Percentiles rank a stretch among this genome's conserved stretches.
Evolutionary conservation across 441 rosid species (phyloP).

Genomic region (Euphorbia corollata): DNA sequence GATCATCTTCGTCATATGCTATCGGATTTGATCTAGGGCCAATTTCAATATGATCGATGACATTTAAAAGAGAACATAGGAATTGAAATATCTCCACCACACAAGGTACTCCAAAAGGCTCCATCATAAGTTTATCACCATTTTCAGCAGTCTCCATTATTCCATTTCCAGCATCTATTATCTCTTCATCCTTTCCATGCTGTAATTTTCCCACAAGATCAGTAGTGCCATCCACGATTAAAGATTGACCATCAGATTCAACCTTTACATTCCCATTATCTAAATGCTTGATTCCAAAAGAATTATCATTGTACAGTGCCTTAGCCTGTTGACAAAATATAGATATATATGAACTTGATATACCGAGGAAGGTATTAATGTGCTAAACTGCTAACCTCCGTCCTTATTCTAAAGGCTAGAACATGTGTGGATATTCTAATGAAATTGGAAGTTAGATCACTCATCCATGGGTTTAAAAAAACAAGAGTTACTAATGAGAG

Average conservation of each 20-base stretch:
- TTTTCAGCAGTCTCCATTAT: slow-evolving; percentile 10
- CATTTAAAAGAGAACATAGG: slow-evolving; percentile 72
- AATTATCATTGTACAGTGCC: neutral
- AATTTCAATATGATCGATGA: slow-evolving; percentile 48
- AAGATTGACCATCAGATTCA: slow-evolving; percentile 7
- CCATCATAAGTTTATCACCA: slow-evolving; percentile 36
- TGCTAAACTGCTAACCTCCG: neutral
- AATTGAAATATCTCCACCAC: slow-evolving; percentile 91
- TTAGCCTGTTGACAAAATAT: slow-evolving; percentile 4
- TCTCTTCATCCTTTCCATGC: slow-evolving; percentile 1
- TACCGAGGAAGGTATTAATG: neutral
- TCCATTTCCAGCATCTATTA: neutral
- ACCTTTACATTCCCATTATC: slow-evolving; percentile 5
- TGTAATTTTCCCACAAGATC: slow-evolving; percentile 1
- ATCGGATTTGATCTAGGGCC: slow-evolving; percentile 63
- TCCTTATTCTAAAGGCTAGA: neutral
- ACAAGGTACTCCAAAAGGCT: slow-evolving; percentile 82
- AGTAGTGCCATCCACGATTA: neutral
- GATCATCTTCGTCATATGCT: slow-evolving; percentile 90
- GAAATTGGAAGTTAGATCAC: neutral
- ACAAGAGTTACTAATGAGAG: neutral
- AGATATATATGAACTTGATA: neutral
- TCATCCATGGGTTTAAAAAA: neutral
- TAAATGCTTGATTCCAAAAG: slow-evolving; percentile 5
- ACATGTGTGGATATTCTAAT: neutral